Percentiles rank a stretch among this genome's conserved stretches.
Conservation (phyloP, 164 flowering plant genomes). For the Stephania yunnanensis region DNA sequence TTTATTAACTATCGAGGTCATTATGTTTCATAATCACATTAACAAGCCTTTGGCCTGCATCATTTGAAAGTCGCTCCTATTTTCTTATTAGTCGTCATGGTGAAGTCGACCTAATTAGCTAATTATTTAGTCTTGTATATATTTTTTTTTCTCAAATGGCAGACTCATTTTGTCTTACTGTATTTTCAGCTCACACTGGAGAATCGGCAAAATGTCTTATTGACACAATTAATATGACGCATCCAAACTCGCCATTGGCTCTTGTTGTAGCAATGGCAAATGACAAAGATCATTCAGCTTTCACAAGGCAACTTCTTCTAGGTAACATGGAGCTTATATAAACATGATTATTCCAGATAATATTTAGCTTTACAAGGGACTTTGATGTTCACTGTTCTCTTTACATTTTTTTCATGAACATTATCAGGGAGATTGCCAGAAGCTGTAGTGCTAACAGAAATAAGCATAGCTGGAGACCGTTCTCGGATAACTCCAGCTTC, state of each 20-base stretch:
- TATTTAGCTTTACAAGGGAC: too few relatives aligned
- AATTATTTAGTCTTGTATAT: too few relatives aligned
- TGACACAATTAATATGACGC: conserved; percentile 47
- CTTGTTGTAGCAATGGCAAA: conserved; percentile 95
- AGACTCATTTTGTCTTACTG: too few relatives aligned
- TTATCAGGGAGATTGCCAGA: conserved; percentile 44
- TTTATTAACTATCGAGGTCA: background rate
- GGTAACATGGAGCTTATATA: conserved; percentile 28
- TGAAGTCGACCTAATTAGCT: too few relatives aligned
- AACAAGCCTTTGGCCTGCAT: too few relatives aligned
- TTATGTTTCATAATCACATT: background rate
- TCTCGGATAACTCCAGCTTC: conserved; percentile 53
- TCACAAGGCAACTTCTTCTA: conserved; percentile 70
- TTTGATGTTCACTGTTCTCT: too few relatives aligned
- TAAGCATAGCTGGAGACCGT: conserved; percentile 61
- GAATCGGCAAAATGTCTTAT: conserved; percentile 75
- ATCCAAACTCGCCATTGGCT: conserved; percentile 42
- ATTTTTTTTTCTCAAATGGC: too few relatives aligned
- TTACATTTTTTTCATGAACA: background rate
- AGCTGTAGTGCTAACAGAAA: conserved; percentile 64
- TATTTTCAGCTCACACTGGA: conserved; percentile 75
- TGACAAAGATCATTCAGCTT: conserved; percentile 84
- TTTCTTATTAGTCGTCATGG: too few relatives aligned
- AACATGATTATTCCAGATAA: too few relatives aligned
- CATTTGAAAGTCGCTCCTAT: too few relatives aligned